phyloP scores from a whole-genome alignment of 352 stramenopile genomes.

The Phytophthora aleatoria region DNA sequence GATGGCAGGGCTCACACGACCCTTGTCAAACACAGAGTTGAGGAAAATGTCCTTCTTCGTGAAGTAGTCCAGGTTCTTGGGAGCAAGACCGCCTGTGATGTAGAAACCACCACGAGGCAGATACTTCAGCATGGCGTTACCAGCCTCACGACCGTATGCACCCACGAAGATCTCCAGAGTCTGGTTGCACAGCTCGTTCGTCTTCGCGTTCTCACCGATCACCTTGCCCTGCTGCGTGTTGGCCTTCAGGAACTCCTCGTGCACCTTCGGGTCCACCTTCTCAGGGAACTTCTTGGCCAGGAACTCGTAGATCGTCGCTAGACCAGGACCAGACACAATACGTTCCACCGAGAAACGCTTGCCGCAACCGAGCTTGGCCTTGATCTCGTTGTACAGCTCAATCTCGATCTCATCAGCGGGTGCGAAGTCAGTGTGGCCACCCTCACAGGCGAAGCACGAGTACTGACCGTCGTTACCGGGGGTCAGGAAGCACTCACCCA shows the following conservation, averaged over 20 bases:
- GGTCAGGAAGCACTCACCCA: constrained; percentile 97
- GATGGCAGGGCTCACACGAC: constrained; percentile 79
- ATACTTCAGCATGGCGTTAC: constrained; percentile 94
- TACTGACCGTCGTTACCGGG: constrained; percentile 82
- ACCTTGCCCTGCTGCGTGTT: constrained; percentile 74
- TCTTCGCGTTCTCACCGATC: constrained; percentile 86
- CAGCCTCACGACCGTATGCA: constrained; percentile 94
- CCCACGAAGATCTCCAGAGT: constrained; percentile 95
- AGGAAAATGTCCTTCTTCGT: constrained; percentile 75
- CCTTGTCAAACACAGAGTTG: constrained; percentile 84
- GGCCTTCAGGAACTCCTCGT: constrained; percentile 61
- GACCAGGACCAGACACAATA: constrained; percentile 93
- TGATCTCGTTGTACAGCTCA: constrained; percentile 80
- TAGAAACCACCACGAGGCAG: constrained; percentile 96
- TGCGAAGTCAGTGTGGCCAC: constrained; percentile 95
- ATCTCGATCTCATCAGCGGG: constrained; percentile 89
- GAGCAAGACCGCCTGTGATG: constrained; percentile 95
- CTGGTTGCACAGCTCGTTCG: constrained; percentile 78
- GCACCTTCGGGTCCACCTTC: constrained; percentile 78
- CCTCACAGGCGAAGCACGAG: constrained; percentile 92
- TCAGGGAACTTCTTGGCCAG: constrained; percentile 90
- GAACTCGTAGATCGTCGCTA: constrained; percentile 97
- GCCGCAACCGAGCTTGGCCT: constrained; percentile 70
- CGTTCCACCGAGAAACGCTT: constrained; percentile 94
- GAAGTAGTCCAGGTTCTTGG: constrained; percentile 96